Evolutionary conservation across 371 early-diverging fungal species (phyloP), one percentile per base, ranked within the genome.

Genomic region (Rhizopus delemar): DNA sequence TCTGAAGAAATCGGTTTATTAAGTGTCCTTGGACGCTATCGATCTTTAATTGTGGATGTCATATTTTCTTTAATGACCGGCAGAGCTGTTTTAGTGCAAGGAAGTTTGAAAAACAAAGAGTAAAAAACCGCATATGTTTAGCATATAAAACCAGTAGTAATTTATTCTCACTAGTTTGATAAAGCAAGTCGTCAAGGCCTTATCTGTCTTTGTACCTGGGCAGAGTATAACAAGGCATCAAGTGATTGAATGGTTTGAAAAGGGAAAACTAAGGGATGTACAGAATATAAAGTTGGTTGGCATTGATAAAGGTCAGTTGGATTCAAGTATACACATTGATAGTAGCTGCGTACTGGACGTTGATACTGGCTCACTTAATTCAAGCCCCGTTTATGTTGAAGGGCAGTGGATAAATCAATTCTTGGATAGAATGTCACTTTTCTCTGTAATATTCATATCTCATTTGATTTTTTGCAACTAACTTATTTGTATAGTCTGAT

Each of bases 331-430:
- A n/a, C 69, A 72, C 56, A 60, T 65, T 2, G 53, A 70, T 28
- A 70, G 71, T 38, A 74, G 74, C 31, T 75, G 74, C 32, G 62
- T 66, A 2, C 34, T 75, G 15, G 76, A 75, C 32, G 51, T 79
- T 33, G 71, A 76, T 46, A 56, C 61, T 31, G 70, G 69, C 0
- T 67, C 69, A 11, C 55, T 79, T 5, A 36, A 70, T 15, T 70
- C 74, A 3, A 74, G 80, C 22, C 74, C 76, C 4, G 68, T 79
- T 12, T 79, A 79, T 46, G 64, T 75, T 6, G 76, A 75, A 46
- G 80, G 80, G 0, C 67, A 67, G 28, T 79, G 80, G 80, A 65
- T 79, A n/a, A 60, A 69, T 33, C 71, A 76, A 7, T 57, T 75
- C 2, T n/a, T 73, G 4, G 62, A 69, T 49, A 65, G 66, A 29